Conservation (phyloP, 805 yeast species). For the Peterozyma toletana region DNA sequence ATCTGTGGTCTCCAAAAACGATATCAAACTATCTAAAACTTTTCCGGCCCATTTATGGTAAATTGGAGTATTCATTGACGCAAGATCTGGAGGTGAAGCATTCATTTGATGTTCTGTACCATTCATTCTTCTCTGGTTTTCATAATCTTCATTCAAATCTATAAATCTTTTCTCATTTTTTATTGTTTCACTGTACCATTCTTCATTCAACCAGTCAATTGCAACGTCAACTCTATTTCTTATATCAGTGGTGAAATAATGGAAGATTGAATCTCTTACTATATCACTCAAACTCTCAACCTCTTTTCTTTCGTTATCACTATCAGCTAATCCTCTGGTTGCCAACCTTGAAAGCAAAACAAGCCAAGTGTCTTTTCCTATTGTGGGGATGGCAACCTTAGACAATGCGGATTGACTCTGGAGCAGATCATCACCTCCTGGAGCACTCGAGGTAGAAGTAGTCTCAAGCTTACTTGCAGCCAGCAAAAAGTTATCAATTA, state of each 20-base stretch:
- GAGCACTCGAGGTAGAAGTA: slow-evolving; percentile 14
- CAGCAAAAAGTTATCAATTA: slow-evolving; percentile 52
- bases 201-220: slow-evolving; percentile 92
- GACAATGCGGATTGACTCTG: slow-evolving; percentile 40
- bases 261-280: slow-evolving; percentile 64
- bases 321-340: slow-evolving; percentile 58
- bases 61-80: slow-evolving; percentile 26
- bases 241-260: slow-evolving; percentile 67
- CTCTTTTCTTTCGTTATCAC: slow-evolving; percentile 3
- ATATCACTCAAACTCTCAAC: slow-evolving; percentile 42
- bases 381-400: slow-evolving; percentile 41
- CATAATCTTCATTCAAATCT: slow-evolving; percentile 15
- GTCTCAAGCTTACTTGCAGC: slow-evolving; percentile 29
- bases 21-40: slow-evolving; percentile 72
- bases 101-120: slow-evolving; percentile 14
- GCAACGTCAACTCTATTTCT: slow-evolving; percentile 66
- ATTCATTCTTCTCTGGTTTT: slow-evolving; percentile 5
- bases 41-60: slow-evolving; percentile 68
- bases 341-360: slow-evolving; percentile 68
- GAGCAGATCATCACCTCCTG: slow-evolving; percentile 20
- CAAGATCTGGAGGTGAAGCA: slow-evolving; percentile 9
- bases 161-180: slow-evolving; percentile 23
- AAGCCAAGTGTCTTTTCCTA: slow-evolving; percentile 70
- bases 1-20: slow-evolving; percentile 78
- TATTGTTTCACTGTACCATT: slow-evolving; percentile 68